phyloP scores from a whole-genome alignment of 2,329 filamentous ascomycete species.

The Fonsecaea pedrosoi region DNA sequence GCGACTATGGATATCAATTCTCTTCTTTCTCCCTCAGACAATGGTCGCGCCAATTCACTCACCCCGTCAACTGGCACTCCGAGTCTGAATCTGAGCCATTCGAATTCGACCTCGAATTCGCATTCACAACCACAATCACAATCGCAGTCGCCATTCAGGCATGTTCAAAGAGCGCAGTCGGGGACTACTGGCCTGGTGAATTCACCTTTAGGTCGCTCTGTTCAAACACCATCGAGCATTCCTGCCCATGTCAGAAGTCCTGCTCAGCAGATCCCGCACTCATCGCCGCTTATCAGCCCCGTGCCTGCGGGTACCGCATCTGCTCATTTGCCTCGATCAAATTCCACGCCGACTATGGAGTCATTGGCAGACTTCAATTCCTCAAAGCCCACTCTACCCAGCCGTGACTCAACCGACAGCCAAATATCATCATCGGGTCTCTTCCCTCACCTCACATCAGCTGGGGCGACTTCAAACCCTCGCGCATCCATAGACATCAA shows the following conservation, averaged over 20 bases:
- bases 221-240: constrained; percentile 41
- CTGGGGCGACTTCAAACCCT: constrained; percentile 37
- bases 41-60: constrained; percentile 23
- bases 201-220: constrained; percentile 51
- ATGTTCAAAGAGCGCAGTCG: constrained; percentile 47
- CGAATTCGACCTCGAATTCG: constrained; percentile 32
- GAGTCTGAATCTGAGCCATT: constrained; percentile 10
- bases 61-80: constrained; percentile 44
- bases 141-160: constrained; percentile 47
- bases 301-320: constrained; percentile 48
- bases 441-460: constrained; percentile 28
- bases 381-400: constrained; percentile 49
- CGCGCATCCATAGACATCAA: constrained; percentile 54
- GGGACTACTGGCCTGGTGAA: constrained; percentile 43
- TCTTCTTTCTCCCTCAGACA: constrained; percentile 37
- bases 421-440: constrained; percentile 41
- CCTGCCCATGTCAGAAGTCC: constrained; percentile 49
- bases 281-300: constrained; percentile 48
- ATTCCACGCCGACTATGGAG: constrained; percentile 57
- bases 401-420: constrained; percentile 51
- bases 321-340: constrained; percentile 47
- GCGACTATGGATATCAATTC: constrained; percentile 39
- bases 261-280: constrained; percentile 47
- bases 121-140: constrained; percentile 38
- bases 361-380: constrained; percentile 56